Base-by-base conservation (phyloP, 257 asterid species). In the Primulina huaijiensis region DNA sequence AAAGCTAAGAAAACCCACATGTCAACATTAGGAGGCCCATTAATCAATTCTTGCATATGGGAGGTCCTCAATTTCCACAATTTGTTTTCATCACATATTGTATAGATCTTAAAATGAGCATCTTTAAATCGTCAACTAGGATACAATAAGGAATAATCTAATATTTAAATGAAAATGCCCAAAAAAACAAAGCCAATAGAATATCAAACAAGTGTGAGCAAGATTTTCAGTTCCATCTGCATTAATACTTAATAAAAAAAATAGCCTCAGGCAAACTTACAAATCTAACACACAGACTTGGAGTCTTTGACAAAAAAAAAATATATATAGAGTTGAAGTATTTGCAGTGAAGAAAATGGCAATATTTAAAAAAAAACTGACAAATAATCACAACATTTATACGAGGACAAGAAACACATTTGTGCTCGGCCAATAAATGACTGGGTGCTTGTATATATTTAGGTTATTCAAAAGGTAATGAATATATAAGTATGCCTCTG, bases 201-300 rank as follows among this genome's bases (percentile, higher is more conserved):
- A 23, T 23, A 23, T 23, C 25, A 23, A 23, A 23, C 25, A 23
- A 23, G 25, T 23, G 25, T 23, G 25, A 23, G 25, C 25, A 23
- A 1, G 25, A 23, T 23, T 23, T 91, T 94, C 82, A 94, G 85
- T 83, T 94, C 99, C 99, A 94, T 89, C 99, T 94, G 87, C 95
- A n/a, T n/a, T n/a, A 89, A 74, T 72, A 75, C 78, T 76, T 62
- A 75, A 72, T 60, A 67, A 60, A 72, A 79, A 67, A 57, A 11
- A 62, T 17, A 72, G 65, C 69, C 75, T 74, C 72, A 77, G 0
- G 57, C 71, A 65, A 37, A 14, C 52, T 43, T 29, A 69, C 20
- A 20, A 12, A 46, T 58, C 64, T n/a, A 3, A 30, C 57, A 43
- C 53, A 16, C 8, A 0, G 63, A 75, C 30, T 27, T 0, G 0